phyloP scores from a whole-genome alignment of 306 rosid species.

The Castanospermum australe region DNA sequence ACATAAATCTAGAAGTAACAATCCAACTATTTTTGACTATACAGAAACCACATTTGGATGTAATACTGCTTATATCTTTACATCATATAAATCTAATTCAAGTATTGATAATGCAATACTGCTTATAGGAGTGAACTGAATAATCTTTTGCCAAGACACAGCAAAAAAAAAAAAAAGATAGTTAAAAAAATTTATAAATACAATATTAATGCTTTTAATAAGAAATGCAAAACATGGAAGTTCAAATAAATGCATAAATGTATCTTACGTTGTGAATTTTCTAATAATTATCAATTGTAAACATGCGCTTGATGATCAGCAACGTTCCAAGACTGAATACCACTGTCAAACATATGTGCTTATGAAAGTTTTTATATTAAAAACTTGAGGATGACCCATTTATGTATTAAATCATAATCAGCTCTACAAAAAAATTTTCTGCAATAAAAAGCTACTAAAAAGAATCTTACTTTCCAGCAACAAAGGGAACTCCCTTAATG shows the following conservation, averaged over 20 bases:
- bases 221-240: background rate
- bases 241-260: background rate
- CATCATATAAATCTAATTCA: background rate
- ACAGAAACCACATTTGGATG: no score
- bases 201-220: background rate
- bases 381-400: background rate
- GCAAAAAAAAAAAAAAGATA: background rate
- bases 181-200: background rate
- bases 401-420: background rate
- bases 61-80: background rate
- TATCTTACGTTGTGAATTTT: background rate
- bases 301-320: background rate
- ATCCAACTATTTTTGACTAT: no score
- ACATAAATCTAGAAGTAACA: no score
- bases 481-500: constrained; percentile 61
- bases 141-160: background rate
- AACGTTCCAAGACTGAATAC: background rate
- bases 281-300: background rate
- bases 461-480: constrained; percentile 65
- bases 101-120: background rate
- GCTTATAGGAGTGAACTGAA: background rate
- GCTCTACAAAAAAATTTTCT: background rate
- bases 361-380: background rate
- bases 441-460: background rate
- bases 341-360: background rate